Conservation (phyloP, 805 yeast species). For the Monosporozyma servazzii region DNA sequence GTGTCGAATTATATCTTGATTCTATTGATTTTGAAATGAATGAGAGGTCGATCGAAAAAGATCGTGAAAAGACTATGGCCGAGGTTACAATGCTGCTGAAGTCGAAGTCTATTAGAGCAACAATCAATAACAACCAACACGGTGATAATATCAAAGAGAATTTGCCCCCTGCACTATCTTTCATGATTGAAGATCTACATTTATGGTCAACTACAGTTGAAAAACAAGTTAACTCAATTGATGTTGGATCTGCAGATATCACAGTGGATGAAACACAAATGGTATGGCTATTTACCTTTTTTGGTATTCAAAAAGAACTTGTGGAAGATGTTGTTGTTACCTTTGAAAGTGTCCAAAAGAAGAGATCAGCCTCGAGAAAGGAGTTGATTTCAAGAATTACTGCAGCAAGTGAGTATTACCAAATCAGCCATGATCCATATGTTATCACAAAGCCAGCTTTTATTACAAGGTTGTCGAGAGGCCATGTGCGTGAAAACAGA, state of each 20-base stretch:
- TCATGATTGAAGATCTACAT: constrained; percentile 22
- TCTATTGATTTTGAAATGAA: constrained; percentile 18
- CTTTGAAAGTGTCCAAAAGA: constrained; percentile 6
- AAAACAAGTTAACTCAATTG: constrained; percentile 20
- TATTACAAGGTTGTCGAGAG: constrained; percentile 57
- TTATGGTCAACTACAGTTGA: constrained; percentile 20
- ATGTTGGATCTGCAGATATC: constrained; percentile 25
- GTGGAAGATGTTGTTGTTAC: constrained; percentile 7
- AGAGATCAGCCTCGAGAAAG: constrained; percentile 16
- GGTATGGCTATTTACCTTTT: constrained; percentile 27
- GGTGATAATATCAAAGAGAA: constrained; percentile 8
- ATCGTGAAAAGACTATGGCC: constrained; percentile 8
- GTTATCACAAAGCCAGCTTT: constrained; percentile 86
- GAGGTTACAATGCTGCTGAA: constrained; percentile 14
- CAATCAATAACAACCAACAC: constrained; percentile 10
- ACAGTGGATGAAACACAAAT: constrained; percentile 29
- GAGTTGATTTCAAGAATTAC: constrained; percentile 37
- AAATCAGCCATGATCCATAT: constrained; percentile 74
- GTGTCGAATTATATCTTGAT: constrained; percentile 17
- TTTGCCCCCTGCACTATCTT: constrained; percentile 22
- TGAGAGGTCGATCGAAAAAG: constrained; percentile 11
- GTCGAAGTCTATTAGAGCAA: constrained; percentile 15
- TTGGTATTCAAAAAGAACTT: constrained; percentile 7
- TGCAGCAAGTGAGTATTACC: constrained; percentile 39
- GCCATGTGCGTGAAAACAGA: constrained; percentile 70